Percentiles rank a stretch among this genome's conserved stretches.
Evolutionary conservation across 2,329 filamentous ascomycete species (phyloP).

Genomic region (Ceratocystis albifundus): DNA sequence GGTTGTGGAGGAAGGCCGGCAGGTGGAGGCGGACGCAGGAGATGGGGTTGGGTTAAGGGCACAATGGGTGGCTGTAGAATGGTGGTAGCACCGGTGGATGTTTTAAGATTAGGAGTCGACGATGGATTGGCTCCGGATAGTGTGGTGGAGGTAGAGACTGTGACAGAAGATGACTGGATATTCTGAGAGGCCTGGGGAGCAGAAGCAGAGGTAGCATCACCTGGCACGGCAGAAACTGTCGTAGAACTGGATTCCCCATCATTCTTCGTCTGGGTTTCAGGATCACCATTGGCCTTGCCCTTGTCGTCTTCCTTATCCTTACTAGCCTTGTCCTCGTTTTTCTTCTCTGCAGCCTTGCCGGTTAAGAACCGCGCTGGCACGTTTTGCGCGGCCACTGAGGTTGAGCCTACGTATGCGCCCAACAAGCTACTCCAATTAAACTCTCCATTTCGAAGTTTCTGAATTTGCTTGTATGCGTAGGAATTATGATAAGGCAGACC

Average conservation of each 20-base stretch:
- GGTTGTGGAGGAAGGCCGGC: constrained; percentile 14
- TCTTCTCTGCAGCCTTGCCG: not conserved
- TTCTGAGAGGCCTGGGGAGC: not conserved
- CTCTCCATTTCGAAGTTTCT: constrained; percentile 57
- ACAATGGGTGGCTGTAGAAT: constrained; percentile 17
- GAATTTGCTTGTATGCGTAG: constrained; percentile 71
- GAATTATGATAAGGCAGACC: constrained; percentile 70
- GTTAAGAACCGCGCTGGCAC: constrained; percentile 65
- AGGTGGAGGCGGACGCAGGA: constrained; percentile 18
- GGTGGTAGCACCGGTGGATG: not conserved
- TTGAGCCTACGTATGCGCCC: constrained; percentile 70
- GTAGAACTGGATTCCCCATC: not conserved
- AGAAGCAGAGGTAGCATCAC: not conserved
- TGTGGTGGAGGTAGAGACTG: not conserved
- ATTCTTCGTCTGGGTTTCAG: not conserved
- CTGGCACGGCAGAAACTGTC: not conserved
- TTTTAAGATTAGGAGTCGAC: not conserved
- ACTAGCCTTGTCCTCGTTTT: not conserved
- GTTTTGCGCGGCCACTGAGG: constrained; percentile 53
- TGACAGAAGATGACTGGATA: not conserved
- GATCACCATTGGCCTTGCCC: not conserved
- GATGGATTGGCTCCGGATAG: not conserved
- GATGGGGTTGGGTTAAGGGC: constrained; percentile 16
- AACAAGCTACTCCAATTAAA: constrained; percentile 74
- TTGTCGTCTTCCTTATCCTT: constrained; percentile 2